Conservation (phyloP, 2,329 filamentous ascomycete species). For the Periconia macrospinosa region DNA sequence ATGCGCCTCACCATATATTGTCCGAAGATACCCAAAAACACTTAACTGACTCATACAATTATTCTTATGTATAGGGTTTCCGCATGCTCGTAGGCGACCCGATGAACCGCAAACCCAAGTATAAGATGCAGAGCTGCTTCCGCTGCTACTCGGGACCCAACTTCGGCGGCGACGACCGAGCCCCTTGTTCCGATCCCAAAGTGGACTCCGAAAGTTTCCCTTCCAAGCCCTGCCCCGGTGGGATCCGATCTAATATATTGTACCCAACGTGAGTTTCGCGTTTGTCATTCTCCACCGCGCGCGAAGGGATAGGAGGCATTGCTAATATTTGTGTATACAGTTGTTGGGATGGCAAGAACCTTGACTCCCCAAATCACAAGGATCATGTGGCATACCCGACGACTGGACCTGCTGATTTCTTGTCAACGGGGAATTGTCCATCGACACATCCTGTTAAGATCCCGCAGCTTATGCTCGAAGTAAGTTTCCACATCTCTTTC, state of each 20-base stretch:
- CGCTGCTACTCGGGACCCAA: constrained; percentile 52
- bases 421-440: constrained; percentile 40
- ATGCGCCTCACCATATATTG: neutral
- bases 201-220: constrained; percentile 23
- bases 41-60: neutral
- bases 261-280: constrained; percentile 20
- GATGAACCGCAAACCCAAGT: constrained; percentile 15
- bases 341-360: constrained; percentile 49
- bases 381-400: constrained; percentile 52
- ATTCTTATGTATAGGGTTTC: constrained; percentile 1
- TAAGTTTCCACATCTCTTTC: constrained; percentile 3
- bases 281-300: neutral
- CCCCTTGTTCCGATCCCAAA: constrained; percentile 29
- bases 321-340: neutral
- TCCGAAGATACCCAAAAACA: neutral
- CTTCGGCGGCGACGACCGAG: constrained; percentile 46
- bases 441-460: constrained; percentile 50
- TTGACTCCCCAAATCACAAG: constrained; percentile 59
- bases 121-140: constrained; percentile 46
- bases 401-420: constrained; percentile 23
- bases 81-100: constrained; percentile 47
- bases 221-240: constrained; percentile 21
- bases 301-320: neutral
- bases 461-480: constrained; percentile 52
- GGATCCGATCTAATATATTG: constrained; percentile 33